Conservation (phyloP, 169 alveolate genomes). For the Eimeria brunetti region DNA sequence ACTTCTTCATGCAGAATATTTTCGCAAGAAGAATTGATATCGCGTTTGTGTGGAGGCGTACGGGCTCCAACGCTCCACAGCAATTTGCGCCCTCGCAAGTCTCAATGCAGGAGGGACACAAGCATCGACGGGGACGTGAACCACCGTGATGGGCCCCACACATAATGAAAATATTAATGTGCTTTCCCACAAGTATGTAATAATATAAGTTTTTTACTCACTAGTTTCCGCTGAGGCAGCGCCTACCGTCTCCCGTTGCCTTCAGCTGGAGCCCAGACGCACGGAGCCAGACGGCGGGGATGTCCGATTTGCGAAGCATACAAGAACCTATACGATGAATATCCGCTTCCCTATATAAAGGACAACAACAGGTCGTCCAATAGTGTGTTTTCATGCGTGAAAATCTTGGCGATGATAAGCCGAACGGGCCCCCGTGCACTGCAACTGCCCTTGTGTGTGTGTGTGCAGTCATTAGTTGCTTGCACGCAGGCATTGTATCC, state of each 20-base stretch:
- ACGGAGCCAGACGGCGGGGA: neutral
- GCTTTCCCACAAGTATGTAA: neutral
- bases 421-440: conserved; percentile 25
- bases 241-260: neutral
- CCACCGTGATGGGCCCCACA: neutral
- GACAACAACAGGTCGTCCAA: neutral
- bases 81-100: neutral
- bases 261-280: neutral
- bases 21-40: neutral
- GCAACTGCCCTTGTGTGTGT: neutral
- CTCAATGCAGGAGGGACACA: neutral
- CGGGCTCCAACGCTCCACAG: neutral
- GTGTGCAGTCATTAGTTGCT: neutral
- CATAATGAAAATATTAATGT: neutral
- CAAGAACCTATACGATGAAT: neutral
- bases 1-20: neutral
- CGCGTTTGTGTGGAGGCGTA: neutral
- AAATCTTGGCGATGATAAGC: neutral
- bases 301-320: neutral
- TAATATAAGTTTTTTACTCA: neutral
- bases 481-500: neutral
- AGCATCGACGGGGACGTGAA: neutral
- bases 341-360: neutral
- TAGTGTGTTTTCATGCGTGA: neutral
- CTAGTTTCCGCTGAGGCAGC: neutral